Conservation (phyloP, 1,139 yeast species). For the Magnusiomyces starmeri region DNA sequence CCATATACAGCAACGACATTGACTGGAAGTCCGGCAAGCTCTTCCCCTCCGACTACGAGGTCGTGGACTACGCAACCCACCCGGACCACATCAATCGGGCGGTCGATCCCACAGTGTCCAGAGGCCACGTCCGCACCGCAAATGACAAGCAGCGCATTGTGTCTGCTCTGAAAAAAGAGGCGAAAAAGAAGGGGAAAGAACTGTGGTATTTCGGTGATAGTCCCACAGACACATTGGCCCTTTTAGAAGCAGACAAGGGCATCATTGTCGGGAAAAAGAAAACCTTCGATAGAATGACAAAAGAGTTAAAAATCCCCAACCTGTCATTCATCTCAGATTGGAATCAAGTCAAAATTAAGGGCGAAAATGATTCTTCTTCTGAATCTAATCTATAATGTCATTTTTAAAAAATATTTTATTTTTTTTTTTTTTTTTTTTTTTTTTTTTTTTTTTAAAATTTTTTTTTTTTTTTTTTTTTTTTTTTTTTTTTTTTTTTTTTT, state of each 20-base stretch:
- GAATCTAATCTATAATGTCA: too few relatives aligned
- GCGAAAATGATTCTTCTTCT: not conserved
- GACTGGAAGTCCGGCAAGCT: not conserved
- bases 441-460: too few relatives aligned
- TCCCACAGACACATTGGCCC: slow-evolving; percentile 51
- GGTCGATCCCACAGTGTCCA: not conserved
- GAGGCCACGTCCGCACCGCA: slow-evolving; percentile 43
- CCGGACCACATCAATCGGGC: not conserved
- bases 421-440: too few relatives aligned
- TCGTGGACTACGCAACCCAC: not conserved
- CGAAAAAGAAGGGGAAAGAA: slow-evolving; percentile 14
- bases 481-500: too few relatives aligned
- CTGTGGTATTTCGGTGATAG: slow-evolving; percentile 60
- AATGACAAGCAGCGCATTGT: slow-evolving; percentile 43
- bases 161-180: slow-evolving; percentile 20
- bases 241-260: slow-evolving; percentile 46
- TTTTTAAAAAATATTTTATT: too few relatives aligned
- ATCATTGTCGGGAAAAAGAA: slow-evolving; percentile 38
- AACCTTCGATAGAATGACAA: slow-evolving; percentile 6
- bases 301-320: not conserved
- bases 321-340: slow-evolving; percentile 2
- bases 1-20: not conserved
- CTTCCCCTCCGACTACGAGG: not conserved
- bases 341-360: slow-evolving; percentile 1
- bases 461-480: too few relatives aligned